phyloP scores from a whole-genome alignment of 2,329 filamentous ascomycete genomes.

The Thermochaetoides dissita region DNA sequence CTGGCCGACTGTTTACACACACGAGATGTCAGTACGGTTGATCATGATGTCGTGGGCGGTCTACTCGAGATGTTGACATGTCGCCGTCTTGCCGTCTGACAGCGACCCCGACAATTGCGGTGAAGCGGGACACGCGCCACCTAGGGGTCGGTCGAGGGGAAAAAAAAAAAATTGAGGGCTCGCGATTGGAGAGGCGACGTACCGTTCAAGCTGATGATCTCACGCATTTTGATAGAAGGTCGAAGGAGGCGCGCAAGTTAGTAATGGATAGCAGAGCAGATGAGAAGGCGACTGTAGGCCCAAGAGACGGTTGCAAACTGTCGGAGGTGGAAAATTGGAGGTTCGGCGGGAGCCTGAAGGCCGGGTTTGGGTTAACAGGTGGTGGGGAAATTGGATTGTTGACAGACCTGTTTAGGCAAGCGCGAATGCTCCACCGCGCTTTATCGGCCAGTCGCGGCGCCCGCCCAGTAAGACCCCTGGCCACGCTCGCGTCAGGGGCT shows the following conservation, averaged over 20 bases:
- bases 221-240: slow-evolving; percentile 14
- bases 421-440: slow-evolving; percentile 9
- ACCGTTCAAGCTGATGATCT: slow-evolving; percentile 20
- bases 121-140: slow-evolving; percentile 4
- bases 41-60: slow-evolving; percentile 7
- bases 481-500: background rate
- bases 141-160: background rate
- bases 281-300: slow-evolving; percentile 8
- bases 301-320: slow-evolving; percentile 11
- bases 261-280: slow-evolving; percentile 9
- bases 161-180: slow-evolving; percentile 1
- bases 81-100: too few relatives aligned
- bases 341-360: slow-evolving; percentile 15
- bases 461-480: slow-evolving; percentile 1
- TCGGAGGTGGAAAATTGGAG: slow-evolving; percentile 16
- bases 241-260: slow-evolving; percentile 6
- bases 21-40: slow-evolving; percentile 12
- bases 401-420: slow-evolving; percentile 14
- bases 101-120: slow-evolving; percentile 1
- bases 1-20: slow-evolving; percentile 65
- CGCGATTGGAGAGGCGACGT: slow-evolving; percentile 7
- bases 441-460: slow-evolving; percentile 11
- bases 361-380: slow-evolving; percentile 10
- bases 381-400: slow-evolving; percentile 20
- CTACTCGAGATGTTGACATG: too few relatives aligned